Evolutionary conservation across 495 filamentous ascomycete genomes (phyloP).

Genomic region (Aspergillus nanangensis): DNA sequence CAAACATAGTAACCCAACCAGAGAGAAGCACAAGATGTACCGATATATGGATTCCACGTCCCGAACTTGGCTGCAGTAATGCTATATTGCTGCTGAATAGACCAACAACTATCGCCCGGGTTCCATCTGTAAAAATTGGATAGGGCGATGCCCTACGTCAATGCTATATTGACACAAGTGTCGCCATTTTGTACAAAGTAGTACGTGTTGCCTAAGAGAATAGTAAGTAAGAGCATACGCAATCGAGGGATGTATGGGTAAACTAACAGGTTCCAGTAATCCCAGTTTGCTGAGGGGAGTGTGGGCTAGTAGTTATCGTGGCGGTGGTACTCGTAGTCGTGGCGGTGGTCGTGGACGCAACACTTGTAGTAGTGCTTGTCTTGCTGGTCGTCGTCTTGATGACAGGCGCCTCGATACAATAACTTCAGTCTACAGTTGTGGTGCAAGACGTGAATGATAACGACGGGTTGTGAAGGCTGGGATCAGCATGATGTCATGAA

Average conservation of each 20-base stretch:
- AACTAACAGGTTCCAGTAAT: background rate
- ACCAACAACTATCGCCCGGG: conserved; percentile 1
- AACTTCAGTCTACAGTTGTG: conserved; percentile 11
- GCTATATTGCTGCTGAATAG: background rate
- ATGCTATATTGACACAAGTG: background rate
- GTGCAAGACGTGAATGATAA: background rate
- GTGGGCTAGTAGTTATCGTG: background rate
- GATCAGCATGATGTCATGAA: background rate
- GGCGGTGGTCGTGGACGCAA: background rate
- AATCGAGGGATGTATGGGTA: background rate
- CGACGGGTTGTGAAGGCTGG: conserved; percentile 8
- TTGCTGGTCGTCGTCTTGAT: background rate
- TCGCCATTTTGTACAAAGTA: background rate
- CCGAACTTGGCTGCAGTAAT: background rate
- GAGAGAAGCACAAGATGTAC: background rate
- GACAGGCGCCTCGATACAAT: conserved; percentile 7
- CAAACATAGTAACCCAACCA: background rate
- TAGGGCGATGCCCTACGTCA: background rate
- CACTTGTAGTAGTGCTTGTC: background rate
- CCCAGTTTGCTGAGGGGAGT: background rate
- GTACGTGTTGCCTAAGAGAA: background rate
- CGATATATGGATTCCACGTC: background rate
- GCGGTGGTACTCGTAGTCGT: background rate
- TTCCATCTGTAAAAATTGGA: conserved; percentile 12
- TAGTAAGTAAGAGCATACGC: background rate